Percentiles rank a stretch among this genome's conserved stretches.
phyloP scores from a whole-genome alignment of 352 stramenopile species.

The Aphanomyces astaci region DNA sequence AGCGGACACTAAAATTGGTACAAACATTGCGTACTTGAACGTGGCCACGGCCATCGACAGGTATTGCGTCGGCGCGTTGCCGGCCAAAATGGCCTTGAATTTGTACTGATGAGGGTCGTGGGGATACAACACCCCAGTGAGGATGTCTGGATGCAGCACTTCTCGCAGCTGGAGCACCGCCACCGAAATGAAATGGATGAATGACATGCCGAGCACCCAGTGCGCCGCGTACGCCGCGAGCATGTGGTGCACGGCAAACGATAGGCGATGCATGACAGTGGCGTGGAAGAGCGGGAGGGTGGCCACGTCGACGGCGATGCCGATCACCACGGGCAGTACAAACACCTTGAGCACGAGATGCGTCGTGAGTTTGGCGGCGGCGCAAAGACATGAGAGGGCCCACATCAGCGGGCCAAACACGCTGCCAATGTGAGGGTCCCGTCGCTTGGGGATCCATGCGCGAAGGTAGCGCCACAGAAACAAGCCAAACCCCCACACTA shows the following conservation, averaged over 20 bases:
- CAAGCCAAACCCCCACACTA: slow-evolving; percentile 79
- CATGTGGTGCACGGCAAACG: slow-evolving; percentile 78
- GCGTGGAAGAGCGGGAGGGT: slow-evolving; percentile 86
- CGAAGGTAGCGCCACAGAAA: slow-evolving; percentile 83
- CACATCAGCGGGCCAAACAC: slow-evolving; percentile 70
- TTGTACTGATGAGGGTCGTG: slow-evolving; percentile 97
- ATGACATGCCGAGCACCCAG: slow-evolving; percentile 96
- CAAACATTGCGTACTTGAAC: slow-evolving; percentile 85
- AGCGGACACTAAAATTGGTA: slow-evolving; percentile 83
- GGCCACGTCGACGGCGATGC: slow-evolving; percentile 89
- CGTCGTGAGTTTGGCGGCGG: slow-evolving; percentile 92
- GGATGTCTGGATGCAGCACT: slow-evolving; percentile 90
- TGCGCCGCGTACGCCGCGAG: slow-evolving; percentile 91
- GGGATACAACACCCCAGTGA: slow-evolving; percentile 74
- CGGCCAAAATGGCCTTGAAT: slow-evolving; percentile 90
- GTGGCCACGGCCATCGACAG: slow-evolving; percentile 89
- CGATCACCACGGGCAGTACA: slow-evolving; percentile 89
- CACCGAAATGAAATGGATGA: slow-evolving; percentile 97
- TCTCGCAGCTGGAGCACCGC: slow-evolving; percentile 92
- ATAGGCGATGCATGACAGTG: slow-evolving; percentile 57
- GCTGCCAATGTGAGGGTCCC: slow-evolving; percentile 68
- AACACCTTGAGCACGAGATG: slow-evolving; percentile 97
- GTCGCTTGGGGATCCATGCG: slow-evolving; percentile 62
- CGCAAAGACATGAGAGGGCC: slow-evolving; percentile 65
- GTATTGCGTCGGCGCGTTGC: slow-evolving; percentile 86